Percentiles rank a stretch among this genome's conserved stretches.
These are phyloP conservation scores for Moniliophthora roreri DNA, from an alignment of 1,284 basidiomycete species.

Conservation along the genomic window DNA sequence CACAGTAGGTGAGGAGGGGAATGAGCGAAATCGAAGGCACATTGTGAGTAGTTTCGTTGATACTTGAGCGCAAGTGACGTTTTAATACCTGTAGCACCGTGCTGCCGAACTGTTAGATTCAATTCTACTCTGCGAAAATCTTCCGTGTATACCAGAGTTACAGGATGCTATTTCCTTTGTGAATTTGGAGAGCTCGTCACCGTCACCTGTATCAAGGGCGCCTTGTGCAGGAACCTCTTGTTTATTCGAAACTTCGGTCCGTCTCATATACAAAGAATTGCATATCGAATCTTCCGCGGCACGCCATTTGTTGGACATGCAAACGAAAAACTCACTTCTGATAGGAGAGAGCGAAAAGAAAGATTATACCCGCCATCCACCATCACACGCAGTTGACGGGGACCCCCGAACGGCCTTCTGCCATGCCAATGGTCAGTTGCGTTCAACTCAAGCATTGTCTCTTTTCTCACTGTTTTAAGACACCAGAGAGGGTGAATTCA, in stretches of 20 bases:
- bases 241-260: constrained; percentile 56
- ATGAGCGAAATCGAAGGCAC: constrained; percentile 54
- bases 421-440: constrained; percentile 40
- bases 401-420: constrained; percentile 46
- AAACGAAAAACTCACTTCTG: constrained; percentile 30
- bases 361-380: constrained; percentile 46
- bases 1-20: constrained; percentile 58
- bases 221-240: constrained; percentile 48
- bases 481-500: constrained; percentile 42
- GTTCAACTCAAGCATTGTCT: not conserved
- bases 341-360: constrained; percentile 33
- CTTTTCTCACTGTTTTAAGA: constrained; percentile 18
- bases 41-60: constrained; percentile 43
- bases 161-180: not conserved
- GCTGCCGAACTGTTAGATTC: constrained; percentile 42
- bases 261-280: constrained; percentile 36
- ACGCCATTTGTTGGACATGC: constrained; percentile 40
- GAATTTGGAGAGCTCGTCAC: not conserved
- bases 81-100: constrained; percentile 29
- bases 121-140: constrained; percentile 18
- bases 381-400: constrained; percentile 58
- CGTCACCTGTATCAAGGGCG: constrained; percentile 20
- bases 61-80: not conserved
- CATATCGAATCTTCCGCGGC: constrained; percentile 26
- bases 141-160: not conserved